Conservation (phyloP, 495 filamentous ascomycete genomes). For the Neurospora discreta region DNA sequence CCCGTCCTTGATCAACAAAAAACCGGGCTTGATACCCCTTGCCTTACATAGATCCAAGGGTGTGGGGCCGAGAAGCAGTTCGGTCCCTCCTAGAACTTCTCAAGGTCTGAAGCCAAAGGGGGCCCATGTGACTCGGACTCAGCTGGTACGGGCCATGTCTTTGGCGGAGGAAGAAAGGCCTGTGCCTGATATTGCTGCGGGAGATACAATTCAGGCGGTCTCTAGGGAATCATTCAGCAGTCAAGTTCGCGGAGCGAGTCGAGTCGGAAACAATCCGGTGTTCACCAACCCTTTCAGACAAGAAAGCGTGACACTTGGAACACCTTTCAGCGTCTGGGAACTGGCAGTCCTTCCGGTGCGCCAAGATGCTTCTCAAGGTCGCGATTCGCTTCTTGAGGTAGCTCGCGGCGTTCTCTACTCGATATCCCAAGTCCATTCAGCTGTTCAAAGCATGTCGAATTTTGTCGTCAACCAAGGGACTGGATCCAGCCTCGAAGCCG, state of each 20-base stretch:
- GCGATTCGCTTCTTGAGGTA: conserved; percentile 56
- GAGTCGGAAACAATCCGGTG: background rate
- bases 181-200: background rate
- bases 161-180: background rate
- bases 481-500: conserved; percentile 59
- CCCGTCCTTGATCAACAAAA: conserved; percentile 37
- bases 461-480: conserved; percentile 51
- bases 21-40: conserved; percentile 57
- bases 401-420: conserved; percentile 79
- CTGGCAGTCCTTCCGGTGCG: conserved; percentile 76
- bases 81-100: conserved; percentile 60
- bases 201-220: background rate
- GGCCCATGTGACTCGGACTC: background rate
- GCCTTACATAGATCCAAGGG: conserved; percentile 43
- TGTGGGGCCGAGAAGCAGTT: conserved; percentile 73
- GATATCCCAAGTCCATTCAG: conserved; percentile 64
- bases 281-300: conserved; percentile 55
- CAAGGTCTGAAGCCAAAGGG: conserved; percentile 20
- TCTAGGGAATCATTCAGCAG: background rate
- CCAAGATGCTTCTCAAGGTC: conserved; percentile 42
- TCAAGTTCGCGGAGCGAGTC: background rate
- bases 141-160: background rate
- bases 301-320: conserved; percentile 36
- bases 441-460: conserved; percentile 55
- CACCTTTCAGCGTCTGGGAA: conserved; percentile 50